Conservation (phyloP, 495 filamentous ascomycete genomes). For the Annulohypoxylon bovei region DNA sequence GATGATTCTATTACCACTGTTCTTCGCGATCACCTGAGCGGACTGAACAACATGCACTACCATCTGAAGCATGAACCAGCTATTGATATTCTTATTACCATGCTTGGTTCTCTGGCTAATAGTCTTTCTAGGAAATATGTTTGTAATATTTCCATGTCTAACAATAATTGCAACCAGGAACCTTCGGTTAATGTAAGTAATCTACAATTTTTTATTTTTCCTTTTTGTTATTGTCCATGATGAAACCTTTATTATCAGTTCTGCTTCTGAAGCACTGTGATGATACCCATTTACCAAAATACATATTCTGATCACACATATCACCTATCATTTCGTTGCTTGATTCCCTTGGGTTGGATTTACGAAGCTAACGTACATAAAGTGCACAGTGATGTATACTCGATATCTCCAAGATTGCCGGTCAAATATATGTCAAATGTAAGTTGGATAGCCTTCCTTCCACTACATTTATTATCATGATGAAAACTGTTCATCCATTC, state of each 20-base stretch:
- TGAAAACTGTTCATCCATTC: slow-evolving; percentile 99
- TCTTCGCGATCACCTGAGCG: slow-evolving; percentile 86
- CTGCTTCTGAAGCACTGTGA: slow-evolving; percentile 91
- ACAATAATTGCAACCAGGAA: slow-evolving; percentile 11
- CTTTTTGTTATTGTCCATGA: slow-evolving; percentile 63
- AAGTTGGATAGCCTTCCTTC: slow-evolving; percentile 26
- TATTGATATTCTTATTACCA: slow-evolving; percentile 29
- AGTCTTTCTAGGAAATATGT: slow-evolving; percentile 13
- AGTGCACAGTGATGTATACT: slow-evolving; percentile 5
- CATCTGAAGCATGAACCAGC: slow-evolving; percentile 78
- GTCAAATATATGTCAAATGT: neutral
- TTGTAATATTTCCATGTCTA: neutral
- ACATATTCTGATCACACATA: slow-evolving; percentile 59
- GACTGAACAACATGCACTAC: slow-evolving; percentile 98
- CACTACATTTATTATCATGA: slow-evolving; percentile 65
- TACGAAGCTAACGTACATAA: slow-evolving; percentile 29
- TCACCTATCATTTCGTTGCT: slow-evolving; percentile 27
- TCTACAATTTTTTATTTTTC: neutral
- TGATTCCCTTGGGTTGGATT: slow-evolving; percentile 3
- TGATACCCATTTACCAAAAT: slow-evolving; percentile 84
- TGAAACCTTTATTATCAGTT: slow-evolving; percentile 86
- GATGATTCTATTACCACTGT: slow-evolving; percentile 54
- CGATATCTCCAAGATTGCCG: neutral
- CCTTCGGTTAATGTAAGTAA: slow-evolving; percentile 32
- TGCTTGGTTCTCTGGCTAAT: slow-evolving; percentile 35